These are phyloP conservation scores for Nematocida sp. DNA, from an alignment of 371 early-diverging fungal species.

Conservation along the genomic window DNA sequence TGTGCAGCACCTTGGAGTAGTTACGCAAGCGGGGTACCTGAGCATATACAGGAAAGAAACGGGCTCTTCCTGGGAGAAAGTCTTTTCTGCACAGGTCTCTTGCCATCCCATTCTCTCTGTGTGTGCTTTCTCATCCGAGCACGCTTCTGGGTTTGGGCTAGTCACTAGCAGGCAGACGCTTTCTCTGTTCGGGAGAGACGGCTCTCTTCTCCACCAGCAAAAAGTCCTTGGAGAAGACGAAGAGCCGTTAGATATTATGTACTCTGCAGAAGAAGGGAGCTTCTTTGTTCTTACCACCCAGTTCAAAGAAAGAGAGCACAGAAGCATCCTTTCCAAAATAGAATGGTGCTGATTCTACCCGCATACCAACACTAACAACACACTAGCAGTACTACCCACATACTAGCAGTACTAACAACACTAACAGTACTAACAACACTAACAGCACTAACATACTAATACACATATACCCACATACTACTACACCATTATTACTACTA, in stretches of 20 bases:
- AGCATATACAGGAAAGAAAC: background rate
- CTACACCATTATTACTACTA: no score
- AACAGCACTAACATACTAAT: no score
- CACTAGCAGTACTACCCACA: no score
- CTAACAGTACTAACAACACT: no score
- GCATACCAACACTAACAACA: no score
- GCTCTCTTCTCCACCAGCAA: background rate
- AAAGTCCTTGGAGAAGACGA: background rate
- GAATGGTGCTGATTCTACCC: no score
- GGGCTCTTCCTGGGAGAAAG: background rate
- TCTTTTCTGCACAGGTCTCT: background rate
- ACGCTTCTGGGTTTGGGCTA: slow-evolving; percentile 1
- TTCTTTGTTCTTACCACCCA: slow-evolving; percentile 16
- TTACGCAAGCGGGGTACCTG: slow-evolving; percentile 21
- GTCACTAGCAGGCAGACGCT: background rate
- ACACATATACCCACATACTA: no score
- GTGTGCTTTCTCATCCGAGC: background rate
- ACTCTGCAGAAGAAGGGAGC: background rate
- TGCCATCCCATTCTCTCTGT: slow-evolving; percentile 26
- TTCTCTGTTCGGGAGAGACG: background rate
- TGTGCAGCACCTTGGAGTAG: background rate
- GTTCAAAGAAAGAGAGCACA: no score
- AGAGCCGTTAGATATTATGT: slow-evolving; percentile 17
- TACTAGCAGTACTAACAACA: no score
- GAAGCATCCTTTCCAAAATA: no score